Evolutionary conservation across 805 yeast species (phyloP), one percentile per base, ranked within the genome.

Genomic region (Jamesozyma gamospora): DNA sequence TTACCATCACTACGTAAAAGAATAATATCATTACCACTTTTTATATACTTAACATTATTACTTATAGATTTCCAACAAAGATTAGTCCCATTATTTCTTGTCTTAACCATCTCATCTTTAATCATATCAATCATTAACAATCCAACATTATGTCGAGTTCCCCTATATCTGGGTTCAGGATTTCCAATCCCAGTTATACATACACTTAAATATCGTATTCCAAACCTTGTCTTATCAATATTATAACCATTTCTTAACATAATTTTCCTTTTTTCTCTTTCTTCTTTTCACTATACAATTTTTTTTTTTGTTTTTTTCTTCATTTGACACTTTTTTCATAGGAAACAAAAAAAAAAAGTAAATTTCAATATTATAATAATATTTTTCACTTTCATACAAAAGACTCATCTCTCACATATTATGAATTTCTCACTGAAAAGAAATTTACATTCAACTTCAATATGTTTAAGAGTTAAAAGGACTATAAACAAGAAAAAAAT

Each of bases 71-170:
- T 29, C 16, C 17, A n/a, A 5, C 8, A 7, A 9, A 13, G n/a
- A 15, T 6, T 10, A 9, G 6, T 7, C 15, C n/a, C 15, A 15
- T 11, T 16, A 7, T 31, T 31, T 11, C 15, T n/a, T 7, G 8
- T 9, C n/a, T 12, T 7, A 24, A 17, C 12, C 6, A 31, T 8
- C 17, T 18, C 13, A 16, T 64, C 58, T 28, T 46, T 50, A 24
- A 64, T 35, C 17, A 46, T 30, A 28, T 77, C 65, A 29, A 77
- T 60, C 28, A 77, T 55, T 36, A 69, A 55, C 45, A 82, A 83
- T 1, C 95, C 96, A 0, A 79, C 84, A 43, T 80, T 84, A 53
- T 86, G 96, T 28, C 94, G 65, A 0, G 94, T 82, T 6, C 67
- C 66, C 7, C 61, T 59, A 49, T 71, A 83, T 36, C 66, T 60